Evolutionary conservation across 371 early-diverging fungal species (phyloP), one percentile per base, ranked within the genome.

Genomic region (Mucor lusitanicus): DNA sequence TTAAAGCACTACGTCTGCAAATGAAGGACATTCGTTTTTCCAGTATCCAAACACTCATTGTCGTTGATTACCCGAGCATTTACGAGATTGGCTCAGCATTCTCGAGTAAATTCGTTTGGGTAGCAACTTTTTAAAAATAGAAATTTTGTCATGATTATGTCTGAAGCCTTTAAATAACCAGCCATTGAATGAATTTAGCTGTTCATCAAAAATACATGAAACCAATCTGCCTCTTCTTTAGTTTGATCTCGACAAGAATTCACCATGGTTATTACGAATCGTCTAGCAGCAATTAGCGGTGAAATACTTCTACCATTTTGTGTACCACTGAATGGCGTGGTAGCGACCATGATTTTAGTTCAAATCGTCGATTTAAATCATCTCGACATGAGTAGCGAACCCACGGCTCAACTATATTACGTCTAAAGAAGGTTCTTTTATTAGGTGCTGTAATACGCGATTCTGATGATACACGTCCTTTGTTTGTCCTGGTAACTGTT

Each of bases 291-390:
- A 25, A 50, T 50, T 13, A 12, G 50, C 50, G 25, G 50, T 23
- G 25, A 25, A 50, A 50, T 50, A 50, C 23, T 48, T 48, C 48
- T 48, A 48, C 48, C 48, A 48, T 48, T 23, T 9, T 50, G 50
- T 50, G 50, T 50, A 50, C 23, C 12, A 8, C 13, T 23, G 23
- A 50, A 19, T 23, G 25, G 25, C 50, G 25, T 50, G 50, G 8
- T 50, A 25, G 13, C 8, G 37, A 37, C 37, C 12, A 11, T 13
- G 11, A 7, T 37, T 37, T 37, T 37, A 50, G 50, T 11, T 23
- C 48, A 48, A 50, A 50, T 50, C 50, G 50, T 50, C 21, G 50
- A 25, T 50, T 50, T 12, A 50, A 50, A 50, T 50, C 50, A 50
- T 11, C 1, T 37, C 11, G 25, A 25, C 25, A 50, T 50, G 12